A percentile compares a stretch with the other conserved stretches of the same genome.
phyloP scores from a whole-genome alignment of 768 basidiomycete species.

The Tricholoma terreum region DNA sequence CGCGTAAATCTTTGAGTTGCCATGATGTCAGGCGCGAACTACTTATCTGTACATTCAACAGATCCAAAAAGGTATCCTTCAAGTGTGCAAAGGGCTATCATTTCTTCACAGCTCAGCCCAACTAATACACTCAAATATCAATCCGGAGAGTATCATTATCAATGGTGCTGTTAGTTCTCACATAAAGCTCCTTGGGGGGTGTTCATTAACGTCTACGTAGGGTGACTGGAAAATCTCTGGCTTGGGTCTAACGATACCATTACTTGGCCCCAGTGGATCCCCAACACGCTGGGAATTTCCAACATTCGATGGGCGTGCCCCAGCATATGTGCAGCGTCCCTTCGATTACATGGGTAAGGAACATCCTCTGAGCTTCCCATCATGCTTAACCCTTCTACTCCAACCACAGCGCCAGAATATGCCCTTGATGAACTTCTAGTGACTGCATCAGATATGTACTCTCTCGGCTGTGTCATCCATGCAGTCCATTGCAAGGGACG shows the following conservation, averaged over 20 bases:
- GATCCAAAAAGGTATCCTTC: constrained; percentile 96
- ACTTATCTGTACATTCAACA: constrained; percentile 26
- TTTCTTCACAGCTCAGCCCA: constrained; percentile 93
- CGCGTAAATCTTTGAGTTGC: constrained; percentile 33
- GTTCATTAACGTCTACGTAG: constrained; percentile 33
- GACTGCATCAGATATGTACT: constrained; percentile 90
- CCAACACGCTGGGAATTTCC: constrained; percentile 89
- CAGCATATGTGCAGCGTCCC: constrained; percentile 81
- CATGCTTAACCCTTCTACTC: not conserved
- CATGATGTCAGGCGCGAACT: not conserved
- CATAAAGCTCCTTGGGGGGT: not conserved
- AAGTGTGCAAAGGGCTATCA: constrained; percentile 83
- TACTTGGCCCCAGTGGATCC: constrained; percentile 63
- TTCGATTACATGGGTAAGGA: constrained; percentile 89
- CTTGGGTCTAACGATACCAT: constrained; percentile 80
- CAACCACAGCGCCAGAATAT: constrained; percentile 83
- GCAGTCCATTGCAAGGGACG: constrained; percentile 87
- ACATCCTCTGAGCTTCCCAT: not conserved
- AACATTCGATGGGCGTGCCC: constrained; percentile 76
- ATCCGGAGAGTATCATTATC: constrained; percentile 83
- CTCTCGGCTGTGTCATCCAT: constrained; percentile 87
- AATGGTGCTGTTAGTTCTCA: constrained; percentile 69
- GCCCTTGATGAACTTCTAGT: constrained; percentile 84
- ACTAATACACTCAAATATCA: constrained; percentile 88
- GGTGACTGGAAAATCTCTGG: constrained; percentile 99